Evolutionary conservation across 2,329 filamentous ascomycete genomes (phyloP), one percentile per base, ranked within the genome.

Genomic region (Macrophomina pseudophaseolina): DNA sequence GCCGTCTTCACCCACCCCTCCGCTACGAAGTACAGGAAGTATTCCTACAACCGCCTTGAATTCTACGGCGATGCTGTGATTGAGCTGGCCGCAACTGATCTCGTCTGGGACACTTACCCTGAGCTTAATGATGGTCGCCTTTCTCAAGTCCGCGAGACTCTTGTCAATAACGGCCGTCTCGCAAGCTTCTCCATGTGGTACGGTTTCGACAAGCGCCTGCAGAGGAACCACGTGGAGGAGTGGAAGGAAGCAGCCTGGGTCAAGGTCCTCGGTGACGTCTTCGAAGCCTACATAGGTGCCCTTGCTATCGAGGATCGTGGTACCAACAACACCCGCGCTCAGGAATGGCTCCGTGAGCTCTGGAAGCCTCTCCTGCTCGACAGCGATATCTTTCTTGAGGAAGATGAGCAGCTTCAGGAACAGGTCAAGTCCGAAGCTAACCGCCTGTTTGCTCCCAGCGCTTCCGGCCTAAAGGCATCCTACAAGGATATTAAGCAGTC

Each of bases 21-120:
- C 8, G 65, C 69, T 51, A 69, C 74, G 28, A 33, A 51, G n/a
- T 38, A 64, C 2, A n/a, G 14, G n/a, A 28, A 12, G n/a, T 23
- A 42, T 1, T 38, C 23, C 72, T 97, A 97, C 77, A 94, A 97
- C 73, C 87, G 88, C 18, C 86, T 97, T 6, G 94, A 98, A 78
- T 93, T 94, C 80, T 84, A 97, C 7, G 94, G 94, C 6, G 94
- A 98, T 75, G 90, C 92, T 23, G 94, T 94, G 72, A 82, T 97
- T 62, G 91, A 96, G 73, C 80, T 93, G 62, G 88, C 93, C 54
- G 87, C 93, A 5, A 89, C 91, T 0, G 86, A 88, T 18, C 84
- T 96, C 62, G 91, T 98, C 68, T 95, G 94, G 73, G 52, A 58
- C 30, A 38, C 9, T 9, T 65, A 58, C 63, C 44, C 63, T 0